Evolutionary conservation across 441 rosid species (phyloP).

Genomic region (Gossypium armourianum): DNA sequence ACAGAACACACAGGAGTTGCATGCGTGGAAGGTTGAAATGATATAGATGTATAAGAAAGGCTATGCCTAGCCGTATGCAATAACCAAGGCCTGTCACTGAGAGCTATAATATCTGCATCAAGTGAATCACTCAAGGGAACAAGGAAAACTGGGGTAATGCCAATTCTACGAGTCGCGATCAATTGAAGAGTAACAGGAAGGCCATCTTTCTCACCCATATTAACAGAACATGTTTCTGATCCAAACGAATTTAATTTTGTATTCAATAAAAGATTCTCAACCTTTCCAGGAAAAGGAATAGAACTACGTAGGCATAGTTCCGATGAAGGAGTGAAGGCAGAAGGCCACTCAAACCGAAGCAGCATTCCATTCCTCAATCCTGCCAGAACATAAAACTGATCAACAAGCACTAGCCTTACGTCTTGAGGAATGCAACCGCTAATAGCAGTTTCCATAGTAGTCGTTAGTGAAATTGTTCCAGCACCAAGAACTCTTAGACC

Average conservation of each 20-base stretch:
- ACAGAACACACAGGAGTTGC: constrained; percentile 80
- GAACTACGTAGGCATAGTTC: constrained; percentile 22
- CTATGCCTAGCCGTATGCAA: constrained; percentile 87
- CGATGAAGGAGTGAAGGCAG: constrained; percentile 30
- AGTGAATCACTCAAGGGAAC: constrained; percentile 72
- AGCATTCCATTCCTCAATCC: constrained; percentile 99
- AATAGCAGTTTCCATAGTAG: constrained; percentile 54
- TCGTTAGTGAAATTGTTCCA: constrained; percentile 57
- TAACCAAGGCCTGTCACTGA: constrained; percentile 95
- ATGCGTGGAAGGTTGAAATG: constrained; percentile 92
- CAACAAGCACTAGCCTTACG: constrained; percentile 81
- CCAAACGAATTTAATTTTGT: constrained; percentile 25
- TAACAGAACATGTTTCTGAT: constrained; percentile 24
- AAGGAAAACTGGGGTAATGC: constrained; percentile 90
- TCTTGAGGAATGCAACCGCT: constrained; percentile 93
- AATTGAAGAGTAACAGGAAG: constrained; percentile 54
- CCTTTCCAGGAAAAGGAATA: constrained; percentile 29
- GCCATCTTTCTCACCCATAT: constrained; percentile 26
- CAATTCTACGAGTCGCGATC: constrained; percentile 83
- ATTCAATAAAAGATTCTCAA: constrained; percentile 21
- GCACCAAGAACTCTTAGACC: constrained; percentile 75
- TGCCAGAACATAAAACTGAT: constrained; percentile 67
- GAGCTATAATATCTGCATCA: constrained; percentile 76
- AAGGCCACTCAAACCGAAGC: constrained; percentile 91
- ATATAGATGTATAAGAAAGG: constrained; percentile 75